Evolutionary conservation across 345 rosid species (phyloP), one percentile per base, ranked within the genome.

Genomic region (Trapa incisa): DNA sequence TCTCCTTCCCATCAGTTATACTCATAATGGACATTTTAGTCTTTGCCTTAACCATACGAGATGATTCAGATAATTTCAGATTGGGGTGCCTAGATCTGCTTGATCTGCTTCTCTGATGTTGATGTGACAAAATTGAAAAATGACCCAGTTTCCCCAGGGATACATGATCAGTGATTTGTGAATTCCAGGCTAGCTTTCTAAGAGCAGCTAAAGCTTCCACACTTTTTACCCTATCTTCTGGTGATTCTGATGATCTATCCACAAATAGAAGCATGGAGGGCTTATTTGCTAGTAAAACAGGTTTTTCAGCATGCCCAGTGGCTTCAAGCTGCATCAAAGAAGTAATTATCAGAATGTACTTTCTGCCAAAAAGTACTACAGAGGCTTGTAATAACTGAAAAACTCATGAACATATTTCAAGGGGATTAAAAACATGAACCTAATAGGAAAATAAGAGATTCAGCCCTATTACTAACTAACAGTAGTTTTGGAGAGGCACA

Each of bases 211-310:
- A 92, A 73, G 91, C 95, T 75, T 83, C 85, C 76, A 70, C 77
- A 78, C 91, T 79, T 70, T 77, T 81, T 68, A 75, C 76, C 75
- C 86, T 87, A 57, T 75, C 79, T 72, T 86, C 85, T 74, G 73
- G 70, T 35, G 78, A 79, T 54, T 77, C 82, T 38, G 87, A 79
- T 68, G 83, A 87, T 82, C 96, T 87, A 75, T 91, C 99, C 72
- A 94, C 88, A 75, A 94, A 87, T 54, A 94, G 85, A 74, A 94
- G 80, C 50, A 87, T 67, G 0, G 95, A 94, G 32, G 96, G 89
- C 79, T 81, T 79, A 74, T 80, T 77, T 80, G 84, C 80, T 65
- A 95, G 89, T 67, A 93, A 78, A 72, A 76, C 76, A 53, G 78
- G 78, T 71, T 77, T 82, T 66, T 76, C 67, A 74, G 83, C 81